A percentile compares a stretch with the other conserved stretches of the same genome.
Evolutionary conservation across 2,329 filamentous ascomycete species (phyloP).

Genomic region (Aspergillus pseudoviridinutans): DNA sequence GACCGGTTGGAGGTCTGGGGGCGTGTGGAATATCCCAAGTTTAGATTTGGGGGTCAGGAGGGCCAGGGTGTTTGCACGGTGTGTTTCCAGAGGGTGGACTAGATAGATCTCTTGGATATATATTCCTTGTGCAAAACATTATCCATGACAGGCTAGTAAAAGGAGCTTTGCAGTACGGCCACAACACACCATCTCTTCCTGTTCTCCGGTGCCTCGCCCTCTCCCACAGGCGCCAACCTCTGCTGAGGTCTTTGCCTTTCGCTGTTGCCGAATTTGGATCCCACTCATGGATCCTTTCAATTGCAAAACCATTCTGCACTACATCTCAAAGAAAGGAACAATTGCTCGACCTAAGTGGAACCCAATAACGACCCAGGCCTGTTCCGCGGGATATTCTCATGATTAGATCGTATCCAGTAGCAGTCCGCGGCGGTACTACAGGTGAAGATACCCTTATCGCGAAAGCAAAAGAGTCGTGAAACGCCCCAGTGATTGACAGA

Average conservation of each 20-base stretch:
- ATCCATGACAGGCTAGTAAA: not conserved
- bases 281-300: slow-evolving; percentile 54
- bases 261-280: slow-evolving; percentile 42
- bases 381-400: slow-evolving; percentile 52
- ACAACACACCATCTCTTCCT: slow-evolving; percentile 57
- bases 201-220: slow-evolving; percentile 47
- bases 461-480: slow-evolving; percentile 37
- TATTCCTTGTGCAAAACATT: not conserved
- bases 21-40: slow-evolving; percentile 75
- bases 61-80: slow-evolving; percentile 86
- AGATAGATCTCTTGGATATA: not conserved
- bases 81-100: slow-evolving; percentile 61
- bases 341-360: slow-evolving; percentile 58
- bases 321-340: slow-evolving; percentile 55
- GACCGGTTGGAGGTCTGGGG: slow-evolving; percentile 58
- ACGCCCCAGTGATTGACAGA: slow-evolving; percentile 47
- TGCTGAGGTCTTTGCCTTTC: slow-evolving; percentile 41
- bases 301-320: slow-evolving; percentile 41
- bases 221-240: slow-evolving; percentile 42
- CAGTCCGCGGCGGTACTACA: slow-evolving; percentile 59
- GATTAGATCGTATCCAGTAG: slow-evolving; percentile 57
- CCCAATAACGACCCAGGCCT: slow-evolving; percentile 54
- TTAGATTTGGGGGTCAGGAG: slow-evolving; percentile 82
- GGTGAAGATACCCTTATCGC: slow-evolving; percentile 42
- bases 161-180: slow-evolving; percentile 34